Evolutionary conservation across 768 basidiomycete species (phyloP).

Genomic region (Leucogyrophana mollusca): DNA sequence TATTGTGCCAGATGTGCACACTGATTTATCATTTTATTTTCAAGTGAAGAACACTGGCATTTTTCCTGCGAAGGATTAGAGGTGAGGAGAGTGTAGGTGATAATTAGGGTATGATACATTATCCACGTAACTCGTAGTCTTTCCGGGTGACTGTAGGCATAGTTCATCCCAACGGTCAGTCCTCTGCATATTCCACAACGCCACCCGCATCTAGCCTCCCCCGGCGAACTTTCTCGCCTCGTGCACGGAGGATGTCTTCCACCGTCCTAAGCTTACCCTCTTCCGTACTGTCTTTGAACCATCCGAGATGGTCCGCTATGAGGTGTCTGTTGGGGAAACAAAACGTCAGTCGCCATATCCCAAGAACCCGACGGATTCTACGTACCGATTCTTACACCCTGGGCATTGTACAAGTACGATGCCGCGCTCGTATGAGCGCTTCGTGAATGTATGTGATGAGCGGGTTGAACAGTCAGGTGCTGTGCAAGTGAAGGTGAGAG

Average conservation of each 20-base stretch:
- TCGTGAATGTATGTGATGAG: conserved; percentile 86
- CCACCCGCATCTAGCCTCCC: conserved; percentile 49
- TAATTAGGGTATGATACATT: too few species aligned
- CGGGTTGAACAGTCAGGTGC: conserved; percentile 70
- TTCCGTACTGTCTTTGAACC: conserved; percentile 84
- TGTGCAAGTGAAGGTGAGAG: conserved; percentile 86
- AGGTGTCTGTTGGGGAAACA: conserved; percentile 53
- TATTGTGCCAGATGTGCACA: too few species aligned
- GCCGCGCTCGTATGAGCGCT: conserved; percentile 80
- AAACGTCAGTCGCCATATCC: not conserved
- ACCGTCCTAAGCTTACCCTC: conserved; percentile 74
- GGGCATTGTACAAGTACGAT: conserved; percentile 93
- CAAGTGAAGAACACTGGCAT: too few species aligned
- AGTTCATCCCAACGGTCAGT: too few species aligned
- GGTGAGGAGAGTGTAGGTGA: too few species aligned
- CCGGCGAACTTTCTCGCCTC: conserved; percentile 72
- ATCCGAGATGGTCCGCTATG: conserved; percentile 87
- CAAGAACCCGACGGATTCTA: conserved; percentile 4
- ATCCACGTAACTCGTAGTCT: too few species aligned
- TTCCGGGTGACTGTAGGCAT: too few species aligned
- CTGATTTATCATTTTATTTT: too few species aligned
- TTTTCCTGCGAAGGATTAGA: too few species aligned
- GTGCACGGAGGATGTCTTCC: conserved; percentile 76
- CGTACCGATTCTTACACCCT: conserved; percentile 82
- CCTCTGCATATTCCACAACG: conserved; percentile 52